Conservation (phyloP, 139 green algal genomes). For the Chlorella sp. region DNA sequence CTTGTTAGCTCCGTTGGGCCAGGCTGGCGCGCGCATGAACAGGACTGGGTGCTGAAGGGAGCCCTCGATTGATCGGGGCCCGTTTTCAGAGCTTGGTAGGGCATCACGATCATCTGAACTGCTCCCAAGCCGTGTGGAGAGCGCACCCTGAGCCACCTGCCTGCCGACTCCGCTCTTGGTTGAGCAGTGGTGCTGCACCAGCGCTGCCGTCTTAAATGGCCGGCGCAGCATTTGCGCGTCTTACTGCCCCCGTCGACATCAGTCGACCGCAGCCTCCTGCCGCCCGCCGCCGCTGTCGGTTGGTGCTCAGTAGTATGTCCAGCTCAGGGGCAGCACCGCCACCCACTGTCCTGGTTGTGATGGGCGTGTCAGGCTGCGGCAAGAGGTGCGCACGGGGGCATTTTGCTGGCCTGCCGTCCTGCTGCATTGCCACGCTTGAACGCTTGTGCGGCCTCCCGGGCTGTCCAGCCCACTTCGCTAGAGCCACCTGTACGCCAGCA, state of each 20-base stretch:
- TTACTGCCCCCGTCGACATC: neutral
- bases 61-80: no score
- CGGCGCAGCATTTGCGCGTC: neutral
- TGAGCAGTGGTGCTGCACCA: neutral
- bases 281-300: neutral
- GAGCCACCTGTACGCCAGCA: neutral
- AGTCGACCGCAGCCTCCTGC: neutral
- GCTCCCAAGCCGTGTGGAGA: no score
- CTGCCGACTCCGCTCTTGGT: neutral
- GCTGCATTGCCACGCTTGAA: neutral
- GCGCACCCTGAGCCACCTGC: no score
- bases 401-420: neutral
- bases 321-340: neutral
- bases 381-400: conserved; percentile 31
- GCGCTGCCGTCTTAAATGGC: neutral
- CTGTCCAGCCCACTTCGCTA: neutral
- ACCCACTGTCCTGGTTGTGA: neutral
- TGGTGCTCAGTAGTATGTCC: neutral
- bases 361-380: conserved; percentile 39
- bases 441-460: neutral
- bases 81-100: no score
- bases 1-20: neutral
- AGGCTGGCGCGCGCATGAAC: neutral
- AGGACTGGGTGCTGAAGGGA: no score
- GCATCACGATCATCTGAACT: no score